Conservation (phyloP, 768 basidiomycete species). For the Daedaleopsis sinensis region DNA sequence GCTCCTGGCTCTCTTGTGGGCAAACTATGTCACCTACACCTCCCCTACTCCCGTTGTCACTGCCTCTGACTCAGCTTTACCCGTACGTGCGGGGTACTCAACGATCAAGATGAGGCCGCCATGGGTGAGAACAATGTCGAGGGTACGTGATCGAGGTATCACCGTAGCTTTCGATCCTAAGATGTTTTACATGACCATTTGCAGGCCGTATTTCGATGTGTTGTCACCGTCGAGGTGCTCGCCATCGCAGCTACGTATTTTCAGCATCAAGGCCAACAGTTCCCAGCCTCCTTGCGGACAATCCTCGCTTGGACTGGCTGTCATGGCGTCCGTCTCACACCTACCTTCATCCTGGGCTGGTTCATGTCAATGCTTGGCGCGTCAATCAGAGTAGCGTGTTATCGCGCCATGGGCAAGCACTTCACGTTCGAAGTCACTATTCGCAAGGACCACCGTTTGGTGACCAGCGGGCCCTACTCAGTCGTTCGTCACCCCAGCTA, state of each 20-base stretch:
- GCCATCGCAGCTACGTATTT: not conserved
- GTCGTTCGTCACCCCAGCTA: conserved; percentile 35
- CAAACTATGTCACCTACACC: conserved; percentile 8
- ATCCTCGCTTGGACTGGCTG: not conserved
- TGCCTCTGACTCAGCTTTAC: not conserved
- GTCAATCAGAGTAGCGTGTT: conserved; percentile 22
- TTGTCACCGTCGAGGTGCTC: not conserved
- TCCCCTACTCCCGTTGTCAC: conserved; percentile 6
- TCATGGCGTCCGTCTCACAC: conserved; percentile 7
- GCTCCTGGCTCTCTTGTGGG: conserved; percentile 1
- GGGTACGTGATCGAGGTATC: not conserved
- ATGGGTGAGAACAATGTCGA: not conserved
- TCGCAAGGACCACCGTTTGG: conserved; percentile 27
- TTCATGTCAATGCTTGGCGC: conserved; percentile 15
- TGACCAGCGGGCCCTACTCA: conserved; percentile 33
- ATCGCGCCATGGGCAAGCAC: conserved; percentile 27
- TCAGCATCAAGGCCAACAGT: not conserved
- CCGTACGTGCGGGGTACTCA: not conserved
- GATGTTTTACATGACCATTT: not conserved
- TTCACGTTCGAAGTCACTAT: conserved; percentile 35
- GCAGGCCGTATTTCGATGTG: not conserved
- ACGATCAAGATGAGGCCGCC: not conserved
- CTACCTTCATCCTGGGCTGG: conserved; percentile 19
- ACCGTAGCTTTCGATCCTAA: too few relatives aligned
- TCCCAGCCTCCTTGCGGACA: too few relatives aligned